Evolutionary conservation across 2,329 filamentous ascomycete species (phyloP), one percentile per base, ranked within the genome.

Genomic region (Xylaria sp.): DNA sequence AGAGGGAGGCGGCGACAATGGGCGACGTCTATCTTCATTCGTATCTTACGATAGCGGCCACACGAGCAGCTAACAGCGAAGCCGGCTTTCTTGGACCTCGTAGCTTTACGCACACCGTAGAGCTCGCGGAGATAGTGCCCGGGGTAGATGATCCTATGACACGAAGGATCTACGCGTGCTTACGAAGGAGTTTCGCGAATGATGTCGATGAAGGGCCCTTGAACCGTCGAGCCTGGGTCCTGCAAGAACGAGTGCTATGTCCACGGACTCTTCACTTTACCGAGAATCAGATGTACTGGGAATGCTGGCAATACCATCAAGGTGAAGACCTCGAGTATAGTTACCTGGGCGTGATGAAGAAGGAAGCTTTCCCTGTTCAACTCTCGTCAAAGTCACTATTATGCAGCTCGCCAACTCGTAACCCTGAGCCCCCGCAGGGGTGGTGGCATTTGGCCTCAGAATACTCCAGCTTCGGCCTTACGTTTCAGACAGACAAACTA

Each of bases 231-330:
- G 61, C 61, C 23, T 68, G 61, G 61, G 55, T 60, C 1, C 56
- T 65, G 2, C 48, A 65, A 39, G 66, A 68, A 68, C 37, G 50
- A 6, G 50, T 60, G 8, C 50, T 68, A 3, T 64, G 55, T 20
- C 66, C 54, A 4, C 54, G 61, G 28, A 65, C 61, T 15, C 61
- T 65, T 41, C 61, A 60, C 15, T 68, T 59, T 25, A 68, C 66
- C 8, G 39, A 59, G 20, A 23, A 58, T 4, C 65, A 68, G 39
- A 34, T 60, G 44, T 64, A 64, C 20, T 46, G 41, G 41, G 41
- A 46, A n/a, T 46, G 41, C 41, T 46, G 41, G 41, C 15, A 46
- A 8, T n/a, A 46, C 6, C 41, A 46, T n/a, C 61, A 64, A 13
- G 55, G 61, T 3, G 66, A 68, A 68, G 55, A 65, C 41, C 48